Evolutionary conservation across 106 monocot genomes (phyloP).

Genomic region (Dendrobium huoshanense): DNA sequence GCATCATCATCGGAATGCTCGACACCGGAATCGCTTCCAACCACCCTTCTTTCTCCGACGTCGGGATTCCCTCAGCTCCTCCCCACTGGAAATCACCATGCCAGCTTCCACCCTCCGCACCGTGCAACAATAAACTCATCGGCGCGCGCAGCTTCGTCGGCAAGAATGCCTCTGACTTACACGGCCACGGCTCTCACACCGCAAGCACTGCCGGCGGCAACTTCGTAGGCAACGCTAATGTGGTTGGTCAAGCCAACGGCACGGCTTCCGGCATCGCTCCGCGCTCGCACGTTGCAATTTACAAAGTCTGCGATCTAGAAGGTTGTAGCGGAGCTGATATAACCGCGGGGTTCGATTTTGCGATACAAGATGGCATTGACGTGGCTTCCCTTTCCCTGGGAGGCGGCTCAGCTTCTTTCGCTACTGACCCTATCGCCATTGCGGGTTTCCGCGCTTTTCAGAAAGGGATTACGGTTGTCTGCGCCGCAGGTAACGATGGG

Average conservation of each 20-base stretch:
- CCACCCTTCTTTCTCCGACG: constrained; percentile 37
- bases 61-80: constrained; percentile 13
- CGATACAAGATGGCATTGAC: constrained; percentile 40
- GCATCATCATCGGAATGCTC: constrained; percentile 33
- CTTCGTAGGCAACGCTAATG: constrained; percentile 21
- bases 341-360: constrained; percentile 36
- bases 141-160: constrained; percentile 13
- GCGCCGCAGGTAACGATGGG: constrained; percentile 44
- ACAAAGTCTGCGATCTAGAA: constrained; percentile 28
- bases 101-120: neutral
- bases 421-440: constrained; percentile 23
- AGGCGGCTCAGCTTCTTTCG: neutral
- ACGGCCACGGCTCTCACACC: constrained; percentile 51
- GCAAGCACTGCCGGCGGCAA: constrained; percentile 45
- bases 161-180: constrained; percentile 10
- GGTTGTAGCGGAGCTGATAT: constrained; percentile 17
- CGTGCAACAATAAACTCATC: constrained; percentile 36
- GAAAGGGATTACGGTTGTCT: constrained; percentile 40
- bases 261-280: constrained; percentile 46
- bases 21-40: constrained; percentile 26
- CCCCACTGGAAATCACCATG: constrained; percentile 31
- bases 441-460: constrained; percentile 30
- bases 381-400: constrained; percentile 37
- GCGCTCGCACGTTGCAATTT: constrained; percentile 41
- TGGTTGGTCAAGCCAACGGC: constrained; percentile 24